Conservation (phyloP, 371 early-diverging fungal genomes). For the Chytridium lagenaria region DNA sequence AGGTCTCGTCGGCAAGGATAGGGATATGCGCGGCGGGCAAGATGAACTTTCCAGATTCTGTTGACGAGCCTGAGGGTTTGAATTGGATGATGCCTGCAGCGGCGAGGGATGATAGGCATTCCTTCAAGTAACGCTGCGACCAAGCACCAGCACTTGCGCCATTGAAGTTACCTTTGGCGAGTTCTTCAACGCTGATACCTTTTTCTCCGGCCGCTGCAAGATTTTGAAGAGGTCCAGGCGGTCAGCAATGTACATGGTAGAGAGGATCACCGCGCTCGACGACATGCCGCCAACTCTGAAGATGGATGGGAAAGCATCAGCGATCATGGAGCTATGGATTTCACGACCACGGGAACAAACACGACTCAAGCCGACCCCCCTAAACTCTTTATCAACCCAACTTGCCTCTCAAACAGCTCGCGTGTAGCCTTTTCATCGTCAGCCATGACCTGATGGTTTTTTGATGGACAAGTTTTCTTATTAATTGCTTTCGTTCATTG, state of each 20-base stretch:
- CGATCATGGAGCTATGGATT: not conserved
- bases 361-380: no score
- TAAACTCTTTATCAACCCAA: no score
- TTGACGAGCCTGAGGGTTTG: not conserved
- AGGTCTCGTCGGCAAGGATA: not conserved
- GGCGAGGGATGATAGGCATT: not conserved
- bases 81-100: not conserved
- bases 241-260: slow-evolving; percentile 16
- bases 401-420: not conserved
- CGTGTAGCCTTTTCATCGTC: not conserved
- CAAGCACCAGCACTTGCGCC: no score
- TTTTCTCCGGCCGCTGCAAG: not conserved
- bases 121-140: slow-evolving; percentile 1
- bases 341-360: no score
- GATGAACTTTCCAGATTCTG: not conserved
- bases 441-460: no score
- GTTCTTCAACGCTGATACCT: not conserved
- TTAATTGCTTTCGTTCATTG: no score
- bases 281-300: not conserved
- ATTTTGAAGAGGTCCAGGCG: slow-evolving; percentile 11
- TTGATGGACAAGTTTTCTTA: no score
- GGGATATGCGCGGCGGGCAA: not conserved
- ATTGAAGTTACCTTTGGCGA: not conserved
- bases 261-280: not conserved
- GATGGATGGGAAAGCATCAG: not conserved